A percentile compares a stretch with the other conserved stretches of the same genome.
These are phyloP conservation scores for Erodium moschatum DNA, from an alignment of 441 rosid genomes.

Conservation along the genomic window DNA sequence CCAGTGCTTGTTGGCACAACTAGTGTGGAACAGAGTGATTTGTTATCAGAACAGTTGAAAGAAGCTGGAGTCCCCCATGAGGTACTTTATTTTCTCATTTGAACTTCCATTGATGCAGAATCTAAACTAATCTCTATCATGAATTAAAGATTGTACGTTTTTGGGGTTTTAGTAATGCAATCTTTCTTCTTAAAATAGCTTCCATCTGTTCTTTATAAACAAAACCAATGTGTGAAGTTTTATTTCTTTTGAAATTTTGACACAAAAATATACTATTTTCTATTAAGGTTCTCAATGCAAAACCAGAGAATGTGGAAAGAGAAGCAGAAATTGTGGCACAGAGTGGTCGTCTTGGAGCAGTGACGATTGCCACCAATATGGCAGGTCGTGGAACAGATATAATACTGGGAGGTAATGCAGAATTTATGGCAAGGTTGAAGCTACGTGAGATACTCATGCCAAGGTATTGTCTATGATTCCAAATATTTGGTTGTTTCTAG, in stretches of 20 bases:
- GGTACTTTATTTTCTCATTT: constrained; percentile 32
- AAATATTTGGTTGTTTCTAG: constrained; percentile 14
- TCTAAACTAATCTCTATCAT: background rate
- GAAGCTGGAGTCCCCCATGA: constrained; percentile 86
- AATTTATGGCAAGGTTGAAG: constrained; percentile 96
- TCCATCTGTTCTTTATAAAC: background rate
- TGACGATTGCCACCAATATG: constrained; percentile 96
- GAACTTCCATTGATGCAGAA: background rate
- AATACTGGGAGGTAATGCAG: constrained; percentile 94
- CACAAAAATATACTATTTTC: constrained; percentile 22
- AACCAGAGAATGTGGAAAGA: constrained; percentile 98
- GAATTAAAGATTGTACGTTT: background rate
- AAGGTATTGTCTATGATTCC: constrained; percentile 43
- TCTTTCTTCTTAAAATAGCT: constrained; percentile 4
- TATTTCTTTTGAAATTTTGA: constrained; percentile 7
- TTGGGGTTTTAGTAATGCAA: background rate
- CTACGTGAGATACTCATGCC: constrained; percentile 97
- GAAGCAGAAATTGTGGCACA: constrained; percentile 99
- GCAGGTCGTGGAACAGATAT: constrained; percentile 99
- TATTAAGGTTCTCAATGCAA: constrained; percentile 86
- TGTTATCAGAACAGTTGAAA: constrained; percentile 64
- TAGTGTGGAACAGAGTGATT: constrained; percentile 95
- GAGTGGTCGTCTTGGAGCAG: constrained; percentile 95
- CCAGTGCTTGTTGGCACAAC: constrained; percentile 97
- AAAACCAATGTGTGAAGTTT: background rate